These are phyloP conservation scores for Acanthamoeba castellanii DNA, from an alignment of 208 protist species.

Conservation along the genomic window DNA sequence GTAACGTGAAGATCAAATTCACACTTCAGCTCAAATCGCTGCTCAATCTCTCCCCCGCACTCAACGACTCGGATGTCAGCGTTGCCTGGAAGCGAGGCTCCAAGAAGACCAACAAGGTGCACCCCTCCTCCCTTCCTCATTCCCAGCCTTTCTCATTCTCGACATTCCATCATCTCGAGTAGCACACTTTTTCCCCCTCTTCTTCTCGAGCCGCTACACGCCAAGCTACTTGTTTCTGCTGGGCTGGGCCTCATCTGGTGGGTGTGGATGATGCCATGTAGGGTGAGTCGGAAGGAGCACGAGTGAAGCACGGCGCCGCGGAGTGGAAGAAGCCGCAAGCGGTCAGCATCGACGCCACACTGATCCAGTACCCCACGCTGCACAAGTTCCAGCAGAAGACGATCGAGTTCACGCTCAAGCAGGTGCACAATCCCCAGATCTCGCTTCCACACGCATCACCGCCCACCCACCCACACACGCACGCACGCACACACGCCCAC, in stretches of 20 bases:
- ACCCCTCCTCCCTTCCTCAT: neutral
- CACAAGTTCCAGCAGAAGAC: constrained; percentile 70
- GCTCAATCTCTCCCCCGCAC: constrained; percentile 50
- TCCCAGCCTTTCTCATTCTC: neutral
- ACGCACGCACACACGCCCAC: neutral
- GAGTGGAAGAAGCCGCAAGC: constrained; percentile 64
- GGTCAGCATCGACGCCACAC: constrained; percentile 10
- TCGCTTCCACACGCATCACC: neutral
- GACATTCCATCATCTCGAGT: neutral
- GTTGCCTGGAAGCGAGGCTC: constrained; percentile 63
- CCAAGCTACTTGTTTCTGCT: neutral
- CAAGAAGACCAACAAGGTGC: constrained; percentile 61
- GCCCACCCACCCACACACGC: neutral
- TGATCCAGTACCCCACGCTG: constrained; percentile 59
- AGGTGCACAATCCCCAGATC: neutral
- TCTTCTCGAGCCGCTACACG: neutral
- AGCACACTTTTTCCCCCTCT: neutral
- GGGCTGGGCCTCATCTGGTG: neutral
- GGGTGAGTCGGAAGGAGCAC: constrained; percentile 33
- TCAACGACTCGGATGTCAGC: constrained; percentile 43
- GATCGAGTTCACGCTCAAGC: constrained; percentile 59
- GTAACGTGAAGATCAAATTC: constrained; percentile 66
- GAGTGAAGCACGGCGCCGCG: neutral
- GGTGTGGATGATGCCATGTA: neutral
- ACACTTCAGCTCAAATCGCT: constrained; percentile 61